Conservation (phyloP, 805 yeast species). For the Yarrowia osloensis region DNA sequence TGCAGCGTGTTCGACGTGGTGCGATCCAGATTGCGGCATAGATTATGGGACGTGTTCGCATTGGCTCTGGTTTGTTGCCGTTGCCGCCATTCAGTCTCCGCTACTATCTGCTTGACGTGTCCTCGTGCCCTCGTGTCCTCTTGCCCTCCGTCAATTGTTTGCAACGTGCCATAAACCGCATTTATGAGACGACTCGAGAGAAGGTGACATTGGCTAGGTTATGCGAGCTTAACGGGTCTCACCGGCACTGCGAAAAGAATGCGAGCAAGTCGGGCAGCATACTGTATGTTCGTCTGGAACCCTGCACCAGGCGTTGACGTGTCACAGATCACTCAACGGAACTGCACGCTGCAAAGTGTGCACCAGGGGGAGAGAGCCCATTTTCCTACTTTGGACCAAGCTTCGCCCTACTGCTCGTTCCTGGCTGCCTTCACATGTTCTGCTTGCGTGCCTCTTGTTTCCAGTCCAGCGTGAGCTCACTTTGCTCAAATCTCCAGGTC, state of each 20-base stretch:
- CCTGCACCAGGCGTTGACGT: not conserved
- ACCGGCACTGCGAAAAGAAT: too few relatives aligned
- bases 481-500: not conserved
- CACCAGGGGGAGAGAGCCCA: too few relatives aligned
- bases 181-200: not conserved
- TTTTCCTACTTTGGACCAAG: too few relatives aligned
- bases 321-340: not conserved
- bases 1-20: not conserved
- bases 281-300: too few relatives aligned
- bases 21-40: not conserved
- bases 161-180: not conserved
- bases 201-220: not conserved
- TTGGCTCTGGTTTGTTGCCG: not conserved
- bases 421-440: too few relatives aligned
- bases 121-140: too few relatives aligned
- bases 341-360: not conserved
- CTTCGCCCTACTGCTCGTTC: too few relatives aligned
- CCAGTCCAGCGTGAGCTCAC: too few relatives aligned
- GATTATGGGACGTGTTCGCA: too few relatives aligned
- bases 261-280: too few relatives aligned
- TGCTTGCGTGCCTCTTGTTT: too few relatives aligned
- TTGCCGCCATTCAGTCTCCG: not conserved
- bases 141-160: too few relatives aligned
- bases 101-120: not conserved
- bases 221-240: not conserved